phyloP scores from a whole-genome alignment of 441 rosid genomes.

The Gossypium schwendimanii region DNA sequence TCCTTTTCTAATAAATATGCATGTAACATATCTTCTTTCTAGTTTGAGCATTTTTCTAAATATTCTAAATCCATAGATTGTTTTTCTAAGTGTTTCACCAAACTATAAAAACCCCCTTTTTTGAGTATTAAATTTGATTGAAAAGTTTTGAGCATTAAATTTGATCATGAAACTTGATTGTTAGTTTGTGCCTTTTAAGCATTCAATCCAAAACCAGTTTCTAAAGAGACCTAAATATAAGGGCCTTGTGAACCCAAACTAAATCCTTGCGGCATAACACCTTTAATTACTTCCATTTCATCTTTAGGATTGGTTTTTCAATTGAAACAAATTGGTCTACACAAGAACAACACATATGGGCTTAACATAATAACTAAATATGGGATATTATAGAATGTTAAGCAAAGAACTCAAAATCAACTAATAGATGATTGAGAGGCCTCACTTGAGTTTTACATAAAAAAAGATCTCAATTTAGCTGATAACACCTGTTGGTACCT shows the following conservation, averaged over 20 bases:
- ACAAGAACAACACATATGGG: not conserved
- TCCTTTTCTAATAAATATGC: not conserved
- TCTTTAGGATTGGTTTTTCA: not conserved
- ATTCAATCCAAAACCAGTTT: not conserved
- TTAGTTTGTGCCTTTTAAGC: not conserved
- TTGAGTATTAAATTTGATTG: not conserved
- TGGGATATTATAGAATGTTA: not conserved
- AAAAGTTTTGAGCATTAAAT: not conserved
- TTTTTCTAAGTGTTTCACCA: not conserved
- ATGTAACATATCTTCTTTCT: not conserved
- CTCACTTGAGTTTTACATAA: not conserved
- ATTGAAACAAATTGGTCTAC: not conserved
- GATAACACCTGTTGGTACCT: not conserved
- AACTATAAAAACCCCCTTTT: not conserved
- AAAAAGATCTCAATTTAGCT: not conserved
- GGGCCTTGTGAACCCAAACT: not conserved
- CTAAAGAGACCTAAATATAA: not conserved
- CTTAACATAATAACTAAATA: not conserved
- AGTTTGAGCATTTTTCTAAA: not conserved
- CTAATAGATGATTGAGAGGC: not conserved
- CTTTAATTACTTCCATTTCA: not conserved
- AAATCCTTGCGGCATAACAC: not conserved
- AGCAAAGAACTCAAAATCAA: not conserved
- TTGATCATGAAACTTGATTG: not conserved
- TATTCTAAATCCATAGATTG: not conserved